These are phyloP conservation scores for Tubosaeta sp. DNA, from an alignment of 768 basidiomycete genomes.

Conservation along the genomic window DNA sequence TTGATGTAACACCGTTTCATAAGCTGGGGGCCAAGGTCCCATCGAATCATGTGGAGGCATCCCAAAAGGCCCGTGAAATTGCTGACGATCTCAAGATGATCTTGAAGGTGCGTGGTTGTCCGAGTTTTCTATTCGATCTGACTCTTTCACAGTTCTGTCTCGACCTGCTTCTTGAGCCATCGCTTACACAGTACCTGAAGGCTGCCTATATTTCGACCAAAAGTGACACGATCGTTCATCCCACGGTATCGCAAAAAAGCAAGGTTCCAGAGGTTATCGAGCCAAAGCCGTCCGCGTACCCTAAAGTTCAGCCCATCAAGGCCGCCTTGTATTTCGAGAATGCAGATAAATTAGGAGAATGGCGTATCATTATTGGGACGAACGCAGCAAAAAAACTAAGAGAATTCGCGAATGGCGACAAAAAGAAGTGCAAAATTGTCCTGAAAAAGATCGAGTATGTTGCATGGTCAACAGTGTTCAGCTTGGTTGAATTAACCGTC, in stretches of 20 bases:
- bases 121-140: background rate
- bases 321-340: constrained; percentile 59
- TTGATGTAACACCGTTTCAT: constrained; percentile 30
- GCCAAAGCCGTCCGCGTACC: constrained; percentile 31
- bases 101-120: constrained; percentile 24
- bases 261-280: background rate
- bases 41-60: constrained; percentile 16
- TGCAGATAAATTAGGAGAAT: constrained; percentile 58
- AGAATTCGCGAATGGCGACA: constrained; percentile 42
- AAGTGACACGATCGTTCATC: background rate
- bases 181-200: constrained; percentile 8
- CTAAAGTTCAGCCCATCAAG: constrained; percentile 55
- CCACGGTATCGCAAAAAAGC: background rate
- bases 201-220: constrained; percentile 6
- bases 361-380: constrained; percentile 55
- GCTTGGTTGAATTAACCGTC: background rate
- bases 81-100: constrained; percentile 22
- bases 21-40: constrained; percentile 30
- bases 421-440: constrained; percentile 49
- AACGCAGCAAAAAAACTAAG: constrained; percentile 51
- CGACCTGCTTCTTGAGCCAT: constrained; percentile 16
- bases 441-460: constrained; percentile 67
- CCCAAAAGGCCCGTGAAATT: constrained; percentile 12
- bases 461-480: background rate
- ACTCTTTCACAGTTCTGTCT: constrained; percentile 23